Conservation (phyloP, 352 stramenopile genomes). For the Phytopythium chamaehyphon region DNA sequence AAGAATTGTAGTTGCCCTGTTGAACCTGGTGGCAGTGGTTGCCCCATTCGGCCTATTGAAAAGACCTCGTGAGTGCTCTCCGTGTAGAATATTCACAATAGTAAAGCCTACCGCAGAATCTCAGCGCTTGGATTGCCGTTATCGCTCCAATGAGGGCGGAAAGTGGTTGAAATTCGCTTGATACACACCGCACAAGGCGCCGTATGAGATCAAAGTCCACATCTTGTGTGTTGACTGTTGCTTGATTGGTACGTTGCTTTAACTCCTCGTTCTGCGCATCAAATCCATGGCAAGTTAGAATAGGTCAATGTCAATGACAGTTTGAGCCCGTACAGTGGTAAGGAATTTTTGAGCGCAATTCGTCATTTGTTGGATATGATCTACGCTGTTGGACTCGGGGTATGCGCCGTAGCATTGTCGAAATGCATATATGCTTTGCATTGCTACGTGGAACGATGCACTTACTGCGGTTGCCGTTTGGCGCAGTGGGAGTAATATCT, state of each 20-base stretch:
- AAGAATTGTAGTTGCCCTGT: conserved; percentile 31
- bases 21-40: conserved; percentile 5
- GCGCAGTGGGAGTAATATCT: background rate
- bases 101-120: conserved; percentile 16
- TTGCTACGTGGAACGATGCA: conserved; percentile 12
- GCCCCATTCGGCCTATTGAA: conserved; percentile 19
- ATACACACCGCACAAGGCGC: conserved; percentile 18
- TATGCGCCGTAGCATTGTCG: conserved; percentile 16
- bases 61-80: background rate
- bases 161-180: conserved; percentile 29
- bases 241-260: background rate
- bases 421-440: conserved; percentile 23
- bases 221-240: background rate
- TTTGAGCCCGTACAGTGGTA: conserved; percentile 5
- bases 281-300: background rate
- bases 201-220: conserved; percentile 11
- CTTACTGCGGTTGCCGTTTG: background rate
- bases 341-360: conserved; percentile 7
- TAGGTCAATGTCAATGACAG: background rate
- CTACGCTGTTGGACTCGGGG: conserved; percentile 18
- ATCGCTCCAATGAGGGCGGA: conserved; percentile 29
- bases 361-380: conserved; percentile 16
- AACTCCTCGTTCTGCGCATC: conserved; percentile 5
- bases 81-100: background rate
- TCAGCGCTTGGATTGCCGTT: conserved; percentile 24